Evolutionary conservation across 2,329 filamentous ascomycete genomes (phyloP).

Genomic region (Clonostachys sp.): DNA sequence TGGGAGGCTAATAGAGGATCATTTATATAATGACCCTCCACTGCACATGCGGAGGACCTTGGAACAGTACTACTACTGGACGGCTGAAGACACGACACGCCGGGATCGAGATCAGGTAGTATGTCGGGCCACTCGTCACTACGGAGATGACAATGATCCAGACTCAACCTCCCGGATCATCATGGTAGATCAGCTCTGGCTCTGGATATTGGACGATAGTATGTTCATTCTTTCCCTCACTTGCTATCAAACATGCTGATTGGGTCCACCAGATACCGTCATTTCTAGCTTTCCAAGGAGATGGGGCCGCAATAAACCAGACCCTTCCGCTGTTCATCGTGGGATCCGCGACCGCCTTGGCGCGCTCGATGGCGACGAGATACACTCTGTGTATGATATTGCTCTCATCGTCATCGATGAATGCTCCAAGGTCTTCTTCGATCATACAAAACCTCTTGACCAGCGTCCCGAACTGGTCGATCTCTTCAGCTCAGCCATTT

Average conservation of each 20-base stretch:
- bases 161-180: constrained; percentile 6
- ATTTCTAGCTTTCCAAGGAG: constrained; percentile 29
- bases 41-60: constrained; percentile 25
- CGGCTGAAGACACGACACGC: constrained; percentile 21
- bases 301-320: constrained; percentile 28
- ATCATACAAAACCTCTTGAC: constrained; percentile 7
- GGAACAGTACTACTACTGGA: constrained; percentile 30
- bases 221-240: not conserved
- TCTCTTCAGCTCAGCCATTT: constrained; percentile 10
- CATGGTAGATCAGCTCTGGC: constrained; percentile 11
- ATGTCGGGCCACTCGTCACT: constrained; percentile 12
- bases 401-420: constrained; percentile 8
- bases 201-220: constrained; percentile 11
- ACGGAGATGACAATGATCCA: constrained; percentile 3
- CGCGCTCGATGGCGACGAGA: constrained; percentile 6
- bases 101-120: constrained; percentile 21
- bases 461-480: constrained; percentile 9
- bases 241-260: constrained; percentile 1
- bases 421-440: constrained; percentile 11
- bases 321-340: constrained; percentile 27
- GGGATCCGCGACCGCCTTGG: constrained; percentile 24
- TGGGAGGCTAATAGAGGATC: constrained; percentile 10
- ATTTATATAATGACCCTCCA: constrained; percentile 13
- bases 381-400: constrained; percentile 8
- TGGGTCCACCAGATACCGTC: constrained; percentile 21